These are phyloP conservation scores for Rhodotorula graminis DNA, from an alignment of 768 basidiomycete species.

Conservation along the genomic window DNA sequence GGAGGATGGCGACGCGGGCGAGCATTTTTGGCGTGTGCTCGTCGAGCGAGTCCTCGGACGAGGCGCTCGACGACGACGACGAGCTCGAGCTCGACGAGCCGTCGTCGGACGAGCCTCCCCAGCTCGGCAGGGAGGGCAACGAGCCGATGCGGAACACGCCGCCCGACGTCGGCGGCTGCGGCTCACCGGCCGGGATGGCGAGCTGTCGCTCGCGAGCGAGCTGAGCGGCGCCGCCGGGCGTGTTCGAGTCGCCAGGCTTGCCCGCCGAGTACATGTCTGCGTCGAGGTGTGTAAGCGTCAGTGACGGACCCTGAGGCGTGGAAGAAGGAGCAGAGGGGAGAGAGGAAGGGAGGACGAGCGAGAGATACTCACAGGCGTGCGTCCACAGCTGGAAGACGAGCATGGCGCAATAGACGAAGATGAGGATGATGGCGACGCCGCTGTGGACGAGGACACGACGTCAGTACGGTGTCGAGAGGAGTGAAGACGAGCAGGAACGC, in stretches of 20 bases:
- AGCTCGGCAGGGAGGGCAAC: conserved; percentile 9
- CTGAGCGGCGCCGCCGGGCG: no score
- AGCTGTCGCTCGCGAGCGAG: no score
- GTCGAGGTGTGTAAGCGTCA: no score
- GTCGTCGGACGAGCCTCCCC: conserved; percentile 16
- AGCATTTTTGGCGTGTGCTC: conserved; percentile 58
- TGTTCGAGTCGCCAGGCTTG: conserved; percentile 1
- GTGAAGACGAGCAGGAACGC: neutral
- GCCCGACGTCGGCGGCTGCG: conserved; percentile 31
- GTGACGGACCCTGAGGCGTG: no score
- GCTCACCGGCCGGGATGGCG: conserved; percentile 2
- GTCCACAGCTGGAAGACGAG: conserved; percentile 36
- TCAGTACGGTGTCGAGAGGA: no score
- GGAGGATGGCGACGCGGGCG: conserved; percentile 55
- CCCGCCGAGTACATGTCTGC: conserved; percentile 57
- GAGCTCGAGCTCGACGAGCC: conserved; percentile 1
- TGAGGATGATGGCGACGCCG: conserved; percentile 59
- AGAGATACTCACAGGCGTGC: no score
- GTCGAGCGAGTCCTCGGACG: neutral
- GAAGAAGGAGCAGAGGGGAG: no score
- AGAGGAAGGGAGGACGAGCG: no score
- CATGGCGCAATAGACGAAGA: conserved; percentile 62
- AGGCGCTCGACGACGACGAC: neutral
- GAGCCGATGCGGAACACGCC: conserved; percentile 29
- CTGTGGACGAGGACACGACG: no score